phyloP scores from a whole-genome alignment of 1,284 basidiomycete species.

The Ceratobasidium sp. region DNA sequence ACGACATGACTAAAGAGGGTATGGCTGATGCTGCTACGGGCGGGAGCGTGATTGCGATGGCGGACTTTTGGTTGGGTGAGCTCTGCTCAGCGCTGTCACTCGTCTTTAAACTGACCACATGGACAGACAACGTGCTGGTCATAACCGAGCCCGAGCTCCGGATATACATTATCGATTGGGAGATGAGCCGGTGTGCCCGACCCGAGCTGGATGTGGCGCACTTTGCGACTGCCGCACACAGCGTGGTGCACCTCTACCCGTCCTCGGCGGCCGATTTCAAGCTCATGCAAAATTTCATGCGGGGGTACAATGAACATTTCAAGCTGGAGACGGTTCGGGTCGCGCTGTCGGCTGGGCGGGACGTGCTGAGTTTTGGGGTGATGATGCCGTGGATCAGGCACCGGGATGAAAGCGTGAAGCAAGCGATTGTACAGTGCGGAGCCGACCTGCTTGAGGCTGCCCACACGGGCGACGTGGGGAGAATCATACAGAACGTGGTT shows the following conservation, averaged over 20 bases:
- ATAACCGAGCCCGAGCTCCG: background rate
- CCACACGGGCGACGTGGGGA: background rate
- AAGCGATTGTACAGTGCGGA: background rate
- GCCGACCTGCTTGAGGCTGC: background rate
- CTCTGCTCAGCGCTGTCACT: background rate
- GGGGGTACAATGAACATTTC: background rate
- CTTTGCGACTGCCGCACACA: slow-evolving; percentile 2
- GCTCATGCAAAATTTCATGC: slow-evolving; percentile 9
- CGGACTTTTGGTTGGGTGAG: slow-evolving; percentile 29
- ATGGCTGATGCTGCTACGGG: slow-evolving; percentile 51
- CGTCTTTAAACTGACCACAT: background rate
- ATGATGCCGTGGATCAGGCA: slow-evolving; percentile 13
- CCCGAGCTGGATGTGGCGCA: slow-evolving; percentile 22
- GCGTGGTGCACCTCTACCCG: background rate
- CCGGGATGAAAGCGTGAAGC: background rate
- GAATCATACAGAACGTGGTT: background rate
- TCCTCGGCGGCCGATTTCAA: background rate
- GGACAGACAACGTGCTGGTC: background rate
- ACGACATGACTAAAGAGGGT: slow-evolving; percentile 51
- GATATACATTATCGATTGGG: slow-evolving; percentile 35
- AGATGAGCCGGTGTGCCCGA: slow-evolving; percentile 13
- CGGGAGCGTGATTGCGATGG: slow-evolving; percentile 23
- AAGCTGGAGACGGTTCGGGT: slow-evolving; percentile 4
- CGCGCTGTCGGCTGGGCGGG: slow-evolving; percentile 5
- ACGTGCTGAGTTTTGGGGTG: slow-evolving; percentile 25